phyloP scores from a whole-genome alignment of 352 stramenopile species.

The Globisporangium abappressorium region DNA sequence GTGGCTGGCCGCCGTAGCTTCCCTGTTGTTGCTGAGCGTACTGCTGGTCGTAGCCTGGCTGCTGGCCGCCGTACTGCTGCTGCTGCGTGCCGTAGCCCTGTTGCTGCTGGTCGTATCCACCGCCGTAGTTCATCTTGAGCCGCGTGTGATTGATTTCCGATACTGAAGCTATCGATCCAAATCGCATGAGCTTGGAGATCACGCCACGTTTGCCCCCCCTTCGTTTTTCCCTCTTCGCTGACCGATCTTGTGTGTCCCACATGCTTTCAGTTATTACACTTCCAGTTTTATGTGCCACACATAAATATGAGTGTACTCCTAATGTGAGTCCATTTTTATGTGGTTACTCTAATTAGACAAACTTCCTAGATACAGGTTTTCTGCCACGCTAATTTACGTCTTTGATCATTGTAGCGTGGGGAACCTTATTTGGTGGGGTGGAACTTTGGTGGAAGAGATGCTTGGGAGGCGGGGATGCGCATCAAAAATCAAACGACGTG shows the following conservation, averaged over 20 bases:
- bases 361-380: not conserved
- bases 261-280: not conserved
- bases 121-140: constrained; percentile 45
- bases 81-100: constrained; percentile 2
- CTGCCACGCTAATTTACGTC: no score
- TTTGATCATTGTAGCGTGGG: not conserved
- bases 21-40: constrained; percentile 33
- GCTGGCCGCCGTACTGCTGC: constrained; percentile 11
- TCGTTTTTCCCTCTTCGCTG: not conserved
- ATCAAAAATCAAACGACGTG: not conserved
- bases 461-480: not conserved
- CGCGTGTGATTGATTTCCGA: not conserved
- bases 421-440: no score
- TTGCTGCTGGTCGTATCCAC: constrained; percentile 31
- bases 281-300: not conserved
- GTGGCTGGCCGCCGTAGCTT: constrained; percentile 37
- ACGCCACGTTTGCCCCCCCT: constrained; percentile 2
- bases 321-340: not conserved
- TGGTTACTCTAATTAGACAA: not conserved
- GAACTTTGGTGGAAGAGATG: not conserved
- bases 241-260: not conserved
- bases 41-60: constrained; percentile 33
- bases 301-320: not conserved
- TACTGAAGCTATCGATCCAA: not conserved
- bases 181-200: not conserved